phyloP scores from a whole-genome alignment of 2,329 filamentous ascomycete species.

The Paraphaeosphaeria sporulosa region DNA sequence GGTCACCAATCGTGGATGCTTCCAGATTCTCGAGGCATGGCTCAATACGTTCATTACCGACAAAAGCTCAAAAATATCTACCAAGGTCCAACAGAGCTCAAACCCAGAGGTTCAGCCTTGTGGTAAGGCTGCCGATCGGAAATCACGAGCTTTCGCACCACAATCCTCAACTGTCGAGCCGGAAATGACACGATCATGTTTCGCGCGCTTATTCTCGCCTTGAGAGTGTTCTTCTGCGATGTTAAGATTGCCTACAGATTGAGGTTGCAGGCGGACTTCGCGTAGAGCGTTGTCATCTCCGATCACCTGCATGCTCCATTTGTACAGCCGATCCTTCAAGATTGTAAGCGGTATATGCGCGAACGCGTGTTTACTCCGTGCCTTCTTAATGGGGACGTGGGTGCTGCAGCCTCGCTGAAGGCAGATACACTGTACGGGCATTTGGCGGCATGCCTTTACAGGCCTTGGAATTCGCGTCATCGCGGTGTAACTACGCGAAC shows the following conservation, averaged over 20 bases:
- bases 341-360: neutral
- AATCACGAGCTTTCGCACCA: neutral
- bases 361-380: neutral
- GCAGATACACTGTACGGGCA: neutral
- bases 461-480: neutral
- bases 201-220: neutral
- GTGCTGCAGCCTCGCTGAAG: neutral
- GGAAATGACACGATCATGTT: neutral
- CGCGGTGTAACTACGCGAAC: too few relatives aligned
- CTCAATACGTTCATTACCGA: neutral
- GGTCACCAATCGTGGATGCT: neutral
- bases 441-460: neutral
- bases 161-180: neutral
- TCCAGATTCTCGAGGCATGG: neutral
- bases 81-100: neutral
- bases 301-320: neutral
- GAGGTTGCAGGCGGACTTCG: constrained; percentile 8
- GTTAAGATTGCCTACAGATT: neutral
- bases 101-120: constrained; percentile 1
- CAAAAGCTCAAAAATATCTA: neutral
- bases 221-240: neutral
- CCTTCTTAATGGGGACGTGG: constrained; percentile 4
- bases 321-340: constrained; percentile 8
- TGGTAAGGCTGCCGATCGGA: constrained; percentile 1
- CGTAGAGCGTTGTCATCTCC: constrained; percentile 3